phyloP scores from a whole-genome alignment of 1,284 basidiomycete genomes.

The Ceratorhiza oryzae-sativae region DNA sequence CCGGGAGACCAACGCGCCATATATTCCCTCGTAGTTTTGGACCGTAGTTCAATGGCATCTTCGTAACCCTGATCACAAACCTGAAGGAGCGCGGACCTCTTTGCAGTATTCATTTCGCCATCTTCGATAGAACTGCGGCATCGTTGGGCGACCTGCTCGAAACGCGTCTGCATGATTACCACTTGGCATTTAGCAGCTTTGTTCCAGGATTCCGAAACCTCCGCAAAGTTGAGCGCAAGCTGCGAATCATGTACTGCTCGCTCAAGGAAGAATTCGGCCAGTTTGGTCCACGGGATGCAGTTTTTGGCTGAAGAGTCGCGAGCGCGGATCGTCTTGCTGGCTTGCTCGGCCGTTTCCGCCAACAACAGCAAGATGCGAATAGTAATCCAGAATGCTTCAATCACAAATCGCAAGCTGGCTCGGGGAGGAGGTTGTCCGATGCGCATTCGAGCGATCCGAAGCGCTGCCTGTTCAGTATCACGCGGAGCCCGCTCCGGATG shows the following conservation, averaged over 20 bases:
- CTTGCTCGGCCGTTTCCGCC: neutral
- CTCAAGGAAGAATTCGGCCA: slow-evolving; percentile 54
- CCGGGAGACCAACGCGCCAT: neutral
- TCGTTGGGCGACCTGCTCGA: slow-evolving; percentile 48
- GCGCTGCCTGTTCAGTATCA: slow-evolving; percentile 54
- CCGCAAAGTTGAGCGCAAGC: slow-evolving; percentile 53
- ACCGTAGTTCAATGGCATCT: slow-evolving; percentile 30
- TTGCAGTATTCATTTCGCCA: neutral
- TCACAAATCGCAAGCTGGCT: slow-evolving; percentile 61
- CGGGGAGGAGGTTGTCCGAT: slow-evolving; percentile 63
- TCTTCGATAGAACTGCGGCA: slow-evolving; percentile 39
- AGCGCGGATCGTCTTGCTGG: neutral
- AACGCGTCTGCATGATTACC: slow-evolving; percentile 52
- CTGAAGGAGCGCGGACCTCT: neutral
- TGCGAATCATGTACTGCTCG: slow-evolving; percentile 56
- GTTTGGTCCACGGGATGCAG: slow-evolving; percentile 42
- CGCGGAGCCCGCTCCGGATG: slow-evolving; percentile 43
- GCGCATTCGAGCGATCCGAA: slow-evolving; percentile 57
- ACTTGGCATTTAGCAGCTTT: slow-evolving; percentile 54
- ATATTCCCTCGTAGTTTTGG: slow-evolving; percentile 45
- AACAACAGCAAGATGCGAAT: slow-evolving; percentile 51
- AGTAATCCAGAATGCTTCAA: slow-evolving; percentile 62
- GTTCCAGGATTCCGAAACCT: slow-evolving; percentile 51
- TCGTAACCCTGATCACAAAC: slow-evolving; percentile 13
- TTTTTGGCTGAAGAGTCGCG: neutral